Evolutionary conservation across 768 basidiomycete genomes (phyloP), one percentile per base, ranked within the genome.

Genomic region (Cystoderma amianthinum): DNA sequence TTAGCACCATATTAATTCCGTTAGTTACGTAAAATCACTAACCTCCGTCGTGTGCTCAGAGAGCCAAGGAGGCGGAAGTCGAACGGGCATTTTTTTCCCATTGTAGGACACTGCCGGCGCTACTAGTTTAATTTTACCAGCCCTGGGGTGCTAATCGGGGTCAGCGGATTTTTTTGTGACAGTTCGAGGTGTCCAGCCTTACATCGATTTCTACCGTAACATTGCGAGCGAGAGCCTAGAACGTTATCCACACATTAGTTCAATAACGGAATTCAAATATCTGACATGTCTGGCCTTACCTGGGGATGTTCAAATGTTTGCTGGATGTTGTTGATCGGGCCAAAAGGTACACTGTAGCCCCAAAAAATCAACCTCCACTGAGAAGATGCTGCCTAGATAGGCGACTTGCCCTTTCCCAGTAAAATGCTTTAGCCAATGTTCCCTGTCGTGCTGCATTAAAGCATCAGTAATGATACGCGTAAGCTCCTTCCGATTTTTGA

Each of bases 271-370:
- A 36, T n/a, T n/a, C n/a, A n/a, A n/a, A n/a, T n/a, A n/a, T n/a
- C n/a, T n/a, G n/a, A n/a, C 25, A 24, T 5, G 10, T n/a, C 22
- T 10, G 5, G 9, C 9, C 55, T 48, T 44, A 67, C 71, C 62
- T 82, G 80, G 5, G 91, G 90, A 60, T 96, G 94, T 23, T 79
- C 76, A 54, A 96, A 97, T 2, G 94, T 92, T 59, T 92, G 80
- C 44, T 72, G 56, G 45, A 97, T 89, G 50, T 89, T 84, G 58
- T 96, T 96, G 65, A 97, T 95, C 13, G 94, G 94, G 21, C 86
- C 88, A 60, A 85, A 83, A 5, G 89, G 88, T 18, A 91, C 79
- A 9, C 85, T 88, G 46, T 15, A 48, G 10, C 19, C 21, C 19
- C 28, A 22, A 25, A 16, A 28, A 7, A 11, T 21, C 32, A 33